phyloP scores from a whole-genome alignment of 108 stramenopile species.

The Heterococcus sp. region DNA sequence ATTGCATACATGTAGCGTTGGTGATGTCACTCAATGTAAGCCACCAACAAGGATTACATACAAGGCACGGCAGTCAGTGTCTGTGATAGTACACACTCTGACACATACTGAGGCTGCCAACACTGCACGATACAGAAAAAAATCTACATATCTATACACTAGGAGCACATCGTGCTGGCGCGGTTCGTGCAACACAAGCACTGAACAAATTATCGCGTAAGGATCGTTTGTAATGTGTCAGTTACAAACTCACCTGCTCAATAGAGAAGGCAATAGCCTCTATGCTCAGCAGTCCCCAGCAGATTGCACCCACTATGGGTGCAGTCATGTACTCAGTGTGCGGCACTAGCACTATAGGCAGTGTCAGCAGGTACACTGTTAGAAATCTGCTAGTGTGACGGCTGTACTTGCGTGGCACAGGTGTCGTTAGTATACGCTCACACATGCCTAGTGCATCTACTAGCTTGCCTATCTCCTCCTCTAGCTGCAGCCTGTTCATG shows the following conservation, averaged over 20 bases:
- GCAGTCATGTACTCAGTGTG: slow-evolving; percentile 36
- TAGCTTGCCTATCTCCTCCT: slow-evolving; percentile 1
- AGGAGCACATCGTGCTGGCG: too few species aligned
- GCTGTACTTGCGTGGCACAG: slow-evolving; percentile 53
- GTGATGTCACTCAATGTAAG: too few species aligned
- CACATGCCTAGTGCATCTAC: slow-evolving; percentile 25
- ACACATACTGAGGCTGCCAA: too few species aligned
- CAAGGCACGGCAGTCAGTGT: too few species aligned
- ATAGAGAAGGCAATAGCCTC: slow-evolving; percentile 43
- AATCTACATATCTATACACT: too few species aligned
- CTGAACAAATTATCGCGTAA: too few species aligned
- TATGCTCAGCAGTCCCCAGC: slow-evolving; percentile 42
- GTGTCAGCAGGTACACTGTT: slow-evolving; percentile 81
- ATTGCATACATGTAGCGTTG: too few species aligned
- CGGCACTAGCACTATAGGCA: slow-evolving; percentile 76
- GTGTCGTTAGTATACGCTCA: slow-evolving; percentile 41
- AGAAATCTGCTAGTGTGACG: slow-evolving; percentile 81
- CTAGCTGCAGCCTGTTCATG: slow-evolving; percentile 26
- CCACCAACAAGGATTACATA: too few species aligned
- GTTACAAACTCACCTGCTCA: slow-evolving; percentile 29
- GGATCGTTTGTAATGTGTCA: too few species aligned
- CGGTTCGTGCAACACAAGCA: too few species aligned
- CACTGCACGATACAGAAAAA: too few species aligned
- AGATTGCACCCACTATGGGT: slow-evolving; percentile 17
- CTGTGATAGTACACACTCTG: too few species aligned